Percentiles rank a stretch among this genome's conserved stretches.
Conservation (phyloP, 2,329 filamentous ascomycete species). For the Coleophoma eucalyptorum region DNA sequence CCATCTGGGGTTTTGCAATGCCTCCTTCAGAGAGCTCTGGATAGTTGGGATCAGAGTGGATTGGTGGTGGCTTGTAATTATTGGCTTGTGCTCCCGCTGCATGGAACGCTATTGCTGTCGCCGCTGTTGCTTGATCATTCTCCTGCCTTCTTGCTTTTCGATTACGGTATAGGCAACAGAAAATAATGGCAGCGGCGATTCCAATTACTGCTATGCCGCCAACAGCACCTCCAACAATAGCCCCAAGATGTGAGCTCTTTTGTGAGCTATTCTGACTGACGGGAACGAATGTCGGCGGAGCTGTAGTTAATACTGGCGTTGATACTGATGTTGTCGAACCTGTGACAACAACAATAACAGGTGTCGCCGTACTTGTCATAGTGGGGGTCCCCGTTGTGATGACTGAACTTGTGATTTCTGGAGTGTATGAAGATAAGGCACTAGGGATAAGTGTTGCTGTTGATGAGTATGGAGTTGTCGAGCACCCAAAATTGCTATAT, state of each 20-base stretch:
- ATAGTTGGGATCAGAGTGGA: not conserved
- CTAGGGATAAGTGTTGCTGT: not conserved
- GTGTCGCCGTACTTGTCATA: not conserved
- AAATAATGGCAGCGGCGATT: not conserved
- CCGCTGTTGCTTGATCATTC: not conserved
- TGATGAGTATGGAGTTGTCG: not conserved
- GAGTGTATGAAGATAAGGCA: not conserved
- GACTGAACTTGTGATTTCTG: not conserved
- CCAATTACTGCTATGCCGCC: constrained; percentile 1
- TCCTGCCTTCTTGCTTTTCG: not conserved
- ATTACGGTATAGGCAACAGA: not conserved
- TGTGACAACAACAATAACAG: too few relatives aligned
- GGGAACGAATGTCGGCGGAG: not conserved
- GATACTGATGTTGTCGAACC: too few relatives aligned
- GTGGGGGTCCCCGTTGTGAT: not conserved
- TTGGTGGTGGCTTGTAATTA: not conserved
- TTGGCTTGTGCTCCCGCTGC: not conserved
- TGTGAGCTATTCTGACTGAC: not conserved
- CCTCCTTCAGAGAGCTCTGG: not conserved
- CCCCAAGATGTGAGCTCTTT: not conserved
- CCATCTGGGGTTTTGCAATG: not conserved
- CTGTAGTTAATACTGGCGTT: not conserved
- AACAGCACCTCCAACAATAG: constrained; percentile 1
- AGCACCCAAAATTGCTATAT: constrained; percentile 2
- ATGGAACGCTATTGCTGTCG: not conserved